Conservation (phyloP, 768 basidiomycete species). For the Lactifluus subvellereus region DNA sequence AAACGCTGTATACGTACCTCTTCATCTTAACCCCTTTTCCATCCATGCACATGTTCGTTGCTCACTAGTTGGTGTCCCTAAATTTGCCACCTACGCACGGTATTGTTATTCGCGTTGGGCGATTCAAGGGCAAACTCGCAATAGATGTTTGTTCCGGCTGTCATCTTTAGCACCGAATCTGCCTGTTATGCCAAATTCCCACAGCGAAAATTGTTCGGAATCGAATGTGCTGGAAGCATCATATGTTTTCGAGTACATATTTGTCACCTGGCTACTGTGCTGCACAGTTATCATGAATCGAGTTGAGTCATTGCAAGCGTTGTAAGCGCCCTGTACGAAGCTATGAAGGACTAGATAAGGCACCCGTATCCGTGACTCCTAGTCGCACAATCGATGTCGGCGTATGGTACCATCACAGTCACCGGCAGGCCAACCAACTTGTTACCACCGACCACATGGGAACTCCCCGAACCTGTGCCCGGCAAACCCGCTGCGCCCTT, state of each 20-base stretch:
- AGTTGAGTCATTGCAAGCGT: too few species aligned
- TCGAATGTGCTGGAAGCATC: neutral
- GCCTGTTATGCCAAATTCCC: neutral
- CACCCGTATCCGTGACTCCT: neutral
- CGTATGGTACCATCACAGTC: conserved; percentile 59
- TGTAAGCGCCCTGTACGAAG: neutral
- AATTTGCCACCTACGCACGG: conserved; percentile 6
- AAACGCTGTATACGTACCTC: conserved; percentile 66
- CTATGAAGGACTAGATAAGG: neutral
- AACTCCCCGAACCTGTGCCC: conserved; percentile 26
- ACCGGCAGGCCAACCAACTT: conserved; percentile 26
- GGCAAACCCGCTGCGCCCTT: conserved; percentile 28
- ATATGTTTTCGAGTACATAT: neutral
- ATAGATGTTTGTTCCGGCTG: conserved; percentile 13
- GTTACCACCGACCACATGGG: conserved; percentile 49
- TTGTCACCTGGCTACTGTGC: too few species aligned
- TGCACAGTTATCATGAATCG: too few species aligned
- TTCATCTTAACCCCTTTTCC: conserved; percentile 31
- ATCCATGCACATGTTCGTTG: conserved; percentile 8
- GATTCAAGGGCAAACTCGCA: neutral
- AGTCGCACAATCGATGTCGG: conserved; percentile 46
- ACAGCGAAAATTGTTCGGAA: neutral
- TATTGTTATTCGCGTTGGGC: conserved; percentile 5
- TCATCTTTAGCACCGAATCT: neutral
- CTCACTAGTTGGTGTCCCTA: conserved; percentile 2